Evolutionary conservation across 2,329 filamentous ascomycete genomes (phyloP).

Genomic region (Aureobasidium sp.): DNA sequence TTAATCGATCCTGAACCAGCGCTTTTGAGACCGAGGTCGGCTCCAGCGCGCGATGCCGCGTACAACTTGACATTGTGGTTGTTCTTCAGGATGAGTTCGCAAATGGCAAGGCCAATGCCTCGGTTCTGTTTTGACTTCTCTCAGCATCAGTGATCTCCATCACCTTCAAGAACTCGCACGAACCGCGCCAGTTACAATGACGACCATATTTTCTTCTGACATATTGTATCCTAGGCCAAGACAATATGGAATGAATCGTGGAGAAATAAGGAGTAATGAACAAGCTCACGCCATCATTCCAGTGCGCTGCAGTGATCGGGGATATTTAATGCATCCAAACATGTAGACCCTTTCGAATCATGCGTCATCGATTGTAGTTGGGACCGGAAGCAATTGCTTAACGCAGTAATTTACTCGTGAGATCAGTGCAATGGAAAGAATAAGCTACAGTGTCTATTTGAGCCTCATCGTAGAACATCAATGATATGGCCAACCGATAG

Average conservation of each 20-base stretch:
- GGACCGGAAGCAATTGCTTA: neutral
- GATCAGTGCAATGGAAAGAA: neutral
- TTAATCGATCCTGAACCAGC: conserved; percentile 19
- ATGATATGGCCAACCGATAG: neutral
- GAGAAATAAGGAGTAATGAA: neutral
- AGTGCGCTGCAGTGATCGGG: neutral
- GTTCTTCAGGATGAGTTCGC: conserved; percentile 25
- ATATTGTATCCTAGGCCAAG: conserved; percentile 18
- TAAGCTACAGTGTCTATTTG: neutral
- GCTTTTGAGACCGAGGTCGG: conserved; percentile 24
- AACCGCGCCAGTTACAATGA: conserved; percentile 31
- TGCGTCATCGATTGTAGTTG: neutral
- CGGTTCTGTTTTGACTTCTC: conserved; percentile 26
- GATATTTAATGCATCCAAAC: neutral
- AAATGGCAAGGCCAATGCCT: conserved; percentile 32
- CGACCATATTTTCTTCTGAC: conserved; percentile 23
- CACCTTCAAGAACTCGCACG: conserved; percentile 13
- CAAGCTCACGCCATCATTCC: conserved; percentile 2
- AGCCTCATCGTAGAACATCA: neutral
- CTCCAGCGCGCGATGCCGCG: conserved; percentile 29
- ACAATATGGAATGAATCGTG: neutral
- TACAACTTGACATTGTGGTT: conserved; percentile 24
- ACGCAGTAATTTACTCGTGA: neutral
- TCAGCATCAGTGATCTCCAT: neutral
- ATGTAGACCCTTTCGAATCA: neutral